phyloP scores from a whole-genome alignment of 2,329 filamentous ascomycete genomes.

The Pleoardoris graminearum region DNA sequence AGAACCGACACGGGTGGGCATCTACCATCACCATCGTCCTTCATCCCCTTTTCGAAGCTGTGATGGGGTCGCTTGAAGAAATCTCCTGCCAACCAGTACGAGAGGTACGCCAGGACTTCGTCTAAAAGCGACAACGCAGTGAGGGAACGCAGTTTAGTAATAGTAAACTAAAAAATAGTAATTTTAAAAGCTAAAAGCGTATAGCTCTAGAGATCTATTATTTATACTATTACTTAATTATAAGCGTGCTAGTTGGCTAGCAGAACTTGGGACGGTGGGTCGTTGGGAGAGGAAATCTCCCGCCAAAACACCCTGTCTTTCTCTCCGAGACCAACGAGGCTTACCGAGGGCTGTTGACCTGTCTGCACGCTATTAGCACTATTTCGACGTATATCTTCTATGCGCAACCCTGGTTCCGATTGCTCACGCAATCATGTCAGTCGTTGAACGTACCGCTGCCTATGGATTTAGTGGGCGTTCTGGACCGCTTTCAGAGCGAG shows the following conservation, averaged over 20 bases:
- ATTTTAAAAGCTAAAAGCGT: too few relatives aligned
- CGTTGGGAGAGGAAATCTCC: too few relatives aligned
- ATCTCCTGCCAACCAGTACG: too few relatives aligned
- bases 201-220: too few relatives aligned
- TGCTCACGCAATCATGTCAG: conserved; percentile 33
- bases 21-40: conserved; percentile 30
- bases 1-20: conserved; percentile 31
- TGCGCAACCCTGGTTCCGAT: conserved; percentile 34
- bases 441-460: conserved; percentile 26
- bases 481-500: conserved; percentile 30
- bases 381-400: conserved; percentile 33
- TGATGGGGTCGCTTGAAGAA: conserved; percentile 34
- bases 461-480: conserved; percentile 19
- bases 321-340: conserved; percentile 20
- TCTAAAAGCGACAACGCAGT: too few relatives aligned
- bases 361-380: conserved; percentile 28
- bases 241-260: too few relatives aligned
- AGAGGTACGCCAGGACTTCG: too few relatives aligned
- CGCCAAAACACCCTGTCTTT: conserved; percentile 1
- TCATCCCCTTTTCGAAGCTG: conserved; percentile 29
- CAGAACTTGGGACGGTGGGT: too few relatives aligned
- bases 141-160: too few relatives aligned
- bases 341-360: conserved; percentile 33
- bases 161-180: too few relatives aligned
- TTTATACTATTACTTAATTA: too few relatives aligned